A percentile compares a stretch with the other conserved stretches of the same genome.
Conservation (phyloP, 2,329 filamentous ascomycete genomes). For the Aspergillus sp. region DNA sequence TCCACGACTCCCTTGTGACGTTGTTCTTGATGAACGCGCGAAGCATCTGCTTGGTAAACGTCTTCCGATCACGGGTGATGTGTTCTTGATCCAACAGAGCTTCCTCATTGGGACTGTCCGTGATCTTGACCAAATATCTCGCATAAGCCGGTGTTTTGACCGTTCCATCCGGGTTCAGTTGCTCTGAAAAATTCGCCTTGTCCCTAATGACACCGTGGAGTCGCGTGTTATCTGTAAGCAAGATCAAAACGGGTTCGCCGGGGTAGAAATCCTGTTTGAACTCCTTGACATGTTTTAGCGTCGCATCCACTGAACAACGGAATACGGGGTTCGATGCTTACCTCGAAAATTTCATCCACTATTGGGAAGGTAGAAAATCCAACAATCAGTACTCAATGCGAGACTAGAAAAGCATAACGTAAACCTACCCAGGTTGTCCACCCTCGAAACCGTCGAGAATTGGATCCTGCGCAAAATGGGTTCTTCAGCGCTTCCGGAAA, state of each 20-base stretch:
- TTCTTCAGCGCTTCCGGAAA: conserved; percentile 85
- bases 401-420: neutral
- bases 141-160: conserved; percentile 61
- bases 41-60: conserved; percentile 90
- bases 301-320: neutral
- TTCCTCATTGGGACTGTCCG: conserved; percentile 60
- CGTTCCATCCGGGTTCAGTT: conserved; percentile 56
- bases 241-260: conserved; percentile 71
- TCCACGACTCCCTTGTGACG: conserved; percentile 85
- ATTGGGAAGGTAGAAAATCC: neutral
- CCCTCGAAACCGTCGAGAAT: conserved; percentile 77
- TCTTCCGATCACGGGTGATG: conserved; percentile 76
- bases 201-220: conserved; percentile 70
- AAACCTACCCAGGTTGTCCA: conserved; percentile 65
- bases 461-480: conserved; percentile 87
- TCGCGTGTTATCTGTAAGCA: conserved; percentile 59
- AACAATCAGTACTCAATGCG: conserved; percentile 12
- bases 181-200: conserved; percentile 65
- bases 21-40: conserved; percentile 93
- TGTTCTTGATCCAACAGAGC: conserved; percentile 72
- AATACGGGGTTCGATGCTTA: conserved; percentile 17
- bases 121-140: conserved; percentile 70
- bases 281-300: conserved; percentile 36
- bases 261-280: conserved; percentile 90
- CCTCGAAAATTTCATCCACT: conserved; percentile 46